phyloP scores from a whole-genome alignment of 1,139 yeast species.

The Petasospora fabianii region DNA sequence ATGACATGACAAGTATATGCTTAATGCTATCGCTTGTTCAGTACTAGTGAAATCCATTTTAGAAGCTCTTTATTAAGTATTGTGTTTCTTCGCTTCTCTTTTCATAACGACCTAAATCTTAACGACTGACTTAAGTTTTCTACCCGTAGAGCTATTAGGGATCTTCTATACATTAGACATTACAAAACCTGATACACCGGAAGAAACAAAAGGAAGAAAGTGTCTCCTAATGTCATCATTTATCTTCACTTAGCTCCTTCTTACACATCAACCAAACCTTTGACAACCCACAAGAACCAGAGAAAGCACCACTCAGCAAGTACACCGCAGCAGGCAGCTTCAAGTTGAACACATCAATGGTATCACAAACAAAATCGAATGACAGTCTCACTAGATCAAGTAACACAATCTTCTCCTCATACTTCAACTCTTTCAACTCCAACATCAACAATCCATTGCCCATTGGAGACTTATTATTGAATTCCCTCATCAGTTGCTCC shows the following conservation, averaged over 20 bases:
- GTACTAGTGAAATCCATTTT: too few relatives aligned
- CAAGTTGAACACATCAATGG: slow-evolving; percentile 39
- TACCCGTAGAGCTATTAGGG: too few relatives aligned
- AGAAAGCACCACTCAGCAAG: slow-evolving; percentile 32
- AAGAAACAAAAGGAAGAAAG: neutral
- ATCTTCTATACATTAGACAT: too few relatives aligned
- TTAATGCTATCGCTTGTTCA: too few relatives aligned
- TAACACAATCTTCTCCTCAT: slow-evolving; percentile 32
- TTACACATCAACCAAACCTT: slow-evolving; percentile 37
- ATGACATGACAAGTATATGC: too few relatives aligned
- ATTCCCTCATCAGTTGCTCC: slow-evolving; percentile 30
- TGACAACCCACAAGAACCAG: slow-evolving; percentile 38
- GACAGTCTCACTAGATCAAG: slow-evolving; percentile 36
- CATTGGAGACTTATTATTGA: slow-evolving; percentile 25
- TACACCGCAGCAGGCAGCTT: slow-evolving; percentile 31
- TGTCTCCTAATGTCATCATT: neutral
- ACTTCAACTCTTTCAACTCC: slow-evolving; percentile 31
- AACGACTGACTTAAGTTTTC: neutral
- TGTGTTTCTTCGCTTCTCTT: neutral
- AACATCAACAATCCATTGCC: slow-evolving; percentile 18
- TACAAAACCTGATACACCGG: too few relatives aligned
- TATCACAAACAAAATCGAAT: slow-evolving; percentile 42
- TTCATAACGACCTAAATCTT: slow-evolving; percentile 1
- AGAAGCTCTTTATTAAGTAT: too few relatives aligned
- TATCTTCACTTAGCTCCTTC: slow-evolving; percentile 20